These are phyloP conservation scores for Fraxinus angustifolia DNA, from an alignment of 305 asterid species.

Conservation along the genomic window DNA sequence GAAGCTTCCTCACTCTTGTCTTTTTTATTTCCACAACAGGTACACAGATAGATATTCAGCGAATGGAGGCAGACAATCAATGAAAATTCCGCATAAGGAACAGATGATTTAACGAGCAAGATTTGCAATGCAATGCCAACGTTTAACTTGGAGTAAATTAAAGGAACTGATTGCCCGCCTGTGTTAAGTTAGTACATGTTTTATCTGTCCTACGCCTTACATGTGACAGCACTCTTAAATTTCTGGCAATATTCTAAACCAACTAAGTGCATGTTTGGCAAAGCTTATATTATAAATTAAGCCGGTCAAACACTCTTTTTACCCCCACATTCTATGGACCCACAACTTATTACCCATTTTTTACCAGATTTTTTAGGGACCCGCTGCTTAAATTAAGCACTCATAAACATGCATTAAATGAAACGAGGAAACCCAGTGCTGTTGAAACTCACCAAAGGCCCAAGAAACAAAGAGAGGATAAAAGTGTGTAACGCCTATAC, in stretches of 20 bases:
- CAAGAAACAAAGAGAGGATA: background rate
- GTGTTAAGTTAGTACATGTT: background rate
- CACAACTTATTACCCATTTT: background rate
- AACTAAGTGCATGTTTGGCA: background rate
- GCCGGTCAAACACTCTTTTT: background rate
- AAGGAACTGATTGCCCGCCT: background rate
- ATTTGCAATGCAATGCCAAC: background rate
- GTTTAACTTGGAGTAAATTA: background rate
- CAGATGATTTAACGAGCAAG: conserved; percentile 2
- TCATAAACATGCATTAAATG: background rate
- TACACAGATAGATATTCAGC: conserved; percentile 16
- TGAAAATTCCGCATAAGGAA: conserved; percentile 3
- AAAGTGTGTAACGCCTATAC: background rate
- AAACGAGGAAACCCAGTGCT: background rate
- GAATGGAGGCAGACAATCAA: conserved; percentile 13
- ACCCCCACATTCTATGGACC: background rate
- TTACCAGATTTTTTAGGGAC: background rate
- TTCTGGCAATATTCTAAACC: background rate
- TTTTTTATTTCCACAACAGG: conserved; percentile 17
- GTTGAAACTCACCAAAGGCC: background rate
- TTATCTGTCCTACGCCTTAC: background rate
- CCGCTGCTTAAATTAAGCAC: background rate
- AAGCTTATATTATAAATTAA: background rate
- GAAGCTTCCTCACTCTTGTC: conserved; percentile 30
- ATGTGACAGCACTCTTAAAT: background rate